phyloP scores from a whole-genome alignment of 1,284 basidiomycete genomes.

The Moesziomyces sp. region DNA sequence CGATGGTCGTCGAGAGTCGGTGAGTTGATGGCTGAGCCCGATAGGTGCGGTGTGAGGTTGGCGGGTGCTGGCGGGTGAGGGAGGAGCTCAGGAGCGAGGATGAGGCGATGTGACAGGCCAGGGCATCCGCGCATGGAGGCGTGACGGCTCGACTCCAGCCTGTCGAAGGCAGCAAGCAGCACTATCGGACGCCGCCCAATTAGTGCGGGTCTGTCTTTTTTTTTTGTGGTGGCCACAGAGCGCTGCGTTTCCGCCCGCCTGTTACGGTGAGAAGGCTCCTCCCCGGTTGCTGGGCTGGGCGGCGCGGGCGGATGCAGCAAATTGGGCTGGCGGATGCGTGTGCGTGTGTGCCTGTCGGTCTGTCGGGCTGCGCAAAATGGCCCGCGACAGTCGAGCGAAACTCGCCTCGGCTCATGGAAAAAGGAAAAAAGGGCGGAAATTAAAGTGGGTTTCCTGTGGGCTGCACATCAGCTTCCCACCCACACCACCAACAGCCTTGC shows the following conservation, averaged over 20 bases:
- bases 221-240: neutral
- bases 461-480: too few species aligned
- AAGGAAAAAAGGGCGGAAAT: neutral
- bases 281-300: neutral
- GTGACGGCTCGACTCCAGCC: neutral
- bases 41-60: neutral
- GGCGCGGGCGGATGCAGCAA: neutral
- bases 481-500: too few species aligned
- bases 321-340: neutral
- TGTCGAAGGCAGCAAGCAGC: neutral
- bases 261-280: neutral
- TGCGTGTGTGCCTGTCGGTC: neutral
- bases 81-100: neutral
- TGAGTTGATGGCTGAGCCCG: neutral
- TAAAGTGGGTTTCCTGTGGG: neutral
- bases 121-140: neutral
- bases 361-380: neutral
- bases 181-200: neutral
- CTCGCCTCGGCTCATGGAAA: neutral
- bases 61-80: neutral
- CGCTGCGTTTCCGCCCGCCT: too few species aligned
- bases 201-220: neutral
- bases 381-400: neutral
- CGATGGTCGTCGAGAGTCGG: neutral
- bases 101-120: neutral